Evolutionary conservation across 1,284 basidiomycete species (phyloP).

Genomic region (Tremellales sp.): DNA sequence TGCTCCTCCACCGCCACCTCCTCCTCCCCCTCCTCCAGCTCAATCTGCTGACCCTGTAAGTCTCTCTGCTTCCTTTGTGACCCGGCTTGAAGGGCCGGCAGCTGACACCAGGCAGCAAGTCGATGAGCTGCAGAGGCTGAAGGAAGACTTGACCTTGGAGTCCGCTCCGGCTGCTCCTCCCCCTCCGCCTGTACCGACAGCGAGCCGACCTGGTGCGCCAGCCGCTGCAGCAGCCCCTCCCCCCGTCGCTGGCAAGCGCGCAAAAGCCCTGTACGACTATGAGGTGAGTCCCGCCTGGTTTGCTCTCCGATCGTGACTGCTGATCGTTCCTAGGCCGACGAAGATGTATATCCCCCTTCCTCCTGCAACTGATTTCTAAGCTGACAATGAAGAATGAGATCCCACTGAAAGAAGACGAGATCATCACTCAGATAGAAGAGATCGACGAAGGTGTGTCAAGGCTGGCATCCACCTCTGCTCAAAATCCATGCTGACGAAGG

Average conservation of each 20-base stretch:
- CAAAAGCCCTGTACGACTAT: constrained; percentile 67
- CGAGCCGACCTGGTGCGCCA: constrained; percentile 19
- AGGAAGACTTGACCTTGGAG: constrained; percentile 40
- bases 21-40: constrained; percentile 48
- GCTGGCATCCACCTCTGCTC: too few species aligned
- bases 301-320: not conserved
- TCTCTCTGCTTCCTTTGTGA: too few species aligned
- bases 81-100: not conserved
- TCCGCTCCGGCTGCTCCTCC: constrained; percentile 28
- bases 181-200: constrained; percentile 34
- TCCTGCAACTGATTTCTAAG: too few species aligned
- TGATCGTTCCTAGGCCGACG: constrained; percentile 24
- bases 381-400: constrained; percentile 72
- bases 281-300: constrained; percentile 53
- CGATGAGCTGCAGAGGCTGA: constrained; percentile 40
- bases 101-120: constrained; percentile 26
- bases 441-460: constrained; percentile 62
- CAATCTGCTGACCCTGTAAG: constrained; percentile 51
- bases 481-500: not conserved
- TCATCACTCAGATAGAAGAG: constrained; percentile 75
- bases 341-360: constrained; percentile 40
- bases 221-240: constrained; percentile 19
- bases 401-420: constrained; percentile 70
- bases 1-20: constrained; percentile 45
- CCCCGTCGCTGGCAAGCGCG: constrained; percentile 40